phyloP scores from a whole-genome alignment of 805 yeast genomes.

The Helenozyma rhizophorensis region DNA sequence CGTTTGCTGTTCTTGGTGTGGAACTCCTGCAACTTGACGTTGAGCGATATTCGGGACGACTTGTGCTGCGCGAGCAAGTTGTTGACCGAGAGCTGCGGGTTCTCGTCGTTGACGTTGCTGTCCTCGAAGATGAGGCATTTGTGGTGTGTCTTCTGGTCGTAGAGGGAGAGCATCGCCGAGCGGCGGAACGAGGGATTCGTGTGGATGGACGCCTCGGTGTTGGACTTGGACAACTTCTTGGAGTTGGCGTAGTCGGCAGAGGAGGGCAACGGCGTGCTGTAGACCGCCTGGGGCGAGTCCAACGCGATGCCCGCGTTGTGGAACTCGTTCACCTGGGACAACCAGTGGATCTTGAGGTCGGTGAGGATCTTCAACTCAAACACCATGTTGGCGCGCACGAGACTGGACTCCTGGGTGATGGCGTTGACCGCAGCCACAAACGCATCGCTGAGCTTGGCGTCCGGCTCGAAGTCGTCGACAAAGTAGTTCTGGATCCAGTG shows the following conservation, averaged over 20 bases:
- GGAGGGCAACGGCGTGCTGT: constrained; percentile 23
- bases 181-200: constrained; percentile 42
- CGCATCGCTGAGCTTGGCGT: constrained; percentile 29
- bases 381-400: constrained; percentile 23
- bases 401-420: constrained; percentile 26
- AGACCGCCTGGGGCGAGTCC: constrained; percentile 13
- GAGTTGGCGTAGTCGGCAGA: constrained; percentile 19
- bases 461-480: constrained; percentile 61
- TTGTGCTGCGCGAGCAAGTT: constrained; percentile 36
- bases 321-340: constrained; percentile 28
- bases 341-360: constrained; percentile 41
- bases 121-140: constrained; percentile 32
- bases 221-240: constrained; percentile 26
- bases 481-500: constrained; percentile 91
- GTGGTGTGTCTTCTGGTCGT: constrained; percentile 34
- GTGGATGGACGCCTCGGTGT: constrained; percentile 35
- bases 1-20: constrained; percentile 4
- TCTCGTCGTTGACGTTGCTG: constrained; percentile 20
- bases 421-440: constrained; percentile 49
- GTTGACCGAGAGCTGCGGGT: constrained; percentile 35
- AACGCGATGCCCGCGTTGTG: constrained; percentile 24
- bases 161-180: constrained; percentile 42
- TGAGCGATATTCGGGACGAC: constrained; percentile 31
- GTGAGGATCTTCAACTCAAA: constrained; percentile 34
- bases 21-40: constrained; percentile 23